Evolutionary conservation across 2,329 filamentous ascomycete genomes (phyloP), one percentile per base, ranked within the genome.

Genomic region (Trichothecium roseum): DNA sequence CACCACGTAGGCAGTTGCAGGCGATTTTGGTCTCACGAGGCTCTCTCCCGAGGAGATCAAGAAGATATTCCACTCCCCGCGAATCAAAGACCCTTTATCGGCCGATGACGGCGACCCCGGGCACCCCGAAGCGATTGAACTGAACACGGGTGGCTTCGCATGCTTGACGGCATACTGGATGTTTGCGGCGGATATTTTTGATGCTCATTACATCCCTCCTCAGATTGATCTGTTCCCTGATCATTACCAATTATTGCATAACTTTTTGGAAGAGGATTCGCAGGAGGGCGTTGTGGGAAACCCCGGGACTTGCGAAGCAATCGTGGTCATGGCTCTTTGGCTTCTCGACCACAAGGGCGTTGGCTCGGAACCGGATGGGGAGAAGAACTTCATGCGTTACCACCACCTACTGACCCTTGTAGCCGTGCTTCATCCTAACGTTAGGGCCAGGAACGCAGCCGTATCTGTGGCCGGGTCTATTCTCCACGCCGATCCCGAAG

Each of bases 121-220:
- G 13, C 59, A 63, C 2, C 62, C 67, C 0, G 63, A 68, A 12
- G 64, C 68, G 10, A 69, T 81, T 32, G 63, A 67, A 30, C 59
- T 81, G 3, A 78, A 77, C 1, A 69, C 69, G 1, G 68, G 69
- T 5, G 78, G 78, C 4, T 62, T 70, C 17, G 55, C 78, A 10
- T 76, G 72, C 42, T 58, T 82, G 26, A 57, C 75, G 13, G 69
- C 72, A 7, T 80, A 78, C 51, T 74, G 70, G 59, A 61, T 79
- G 29, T 78, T 81, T 45, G 73, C 77, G 1, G 65, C 72, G 0
- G 66, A 75, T 14, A 57, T 81, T 4, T 81, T 81, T 45, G 65
- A 71, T 30, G 68, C 74, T 5, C 62, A 72, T 43, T 64, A 68
- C 34, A 61, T 68, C 10, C 53, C 57, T 29, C 74, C 74, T 2